A percentile compares a stretch with the other conserved stretches of the same genome.
Evolutionary conservation across 2,329 filamentous ascomycete genomes (phyloP).

Genomic region (Colletotrichum eremochloae): DNA sequence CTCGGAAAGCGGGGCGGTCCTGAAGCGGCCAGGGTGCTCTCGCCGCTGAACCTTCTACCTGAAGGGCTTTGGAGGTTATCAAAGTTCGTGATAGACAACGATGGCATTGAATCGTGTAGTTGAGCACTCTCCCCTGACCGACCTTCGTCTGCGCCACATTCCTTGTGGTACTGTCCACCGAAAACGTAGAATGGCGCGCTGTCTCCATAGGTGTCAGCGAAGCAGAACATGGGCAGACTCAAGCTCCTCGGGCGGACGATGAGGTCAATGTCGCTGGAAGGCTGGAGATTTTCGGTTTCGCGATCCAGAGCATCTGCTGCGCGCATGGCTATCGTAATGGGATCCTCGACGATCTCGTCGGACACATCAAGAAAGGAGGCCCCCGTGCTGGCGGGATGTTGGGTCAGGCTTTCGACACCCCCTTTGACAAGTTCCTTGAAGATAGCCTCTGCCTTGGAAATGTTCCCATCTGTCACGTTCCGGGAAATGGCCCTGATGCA

Average conservation of each 20-base stretch:
- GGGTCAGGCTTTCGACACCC: slow-evolving; percentile 58
- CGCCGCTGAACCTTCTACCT: slow-evolving; percentile 73
- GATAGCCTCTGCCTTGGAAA: slow-evolving; percentile 62
- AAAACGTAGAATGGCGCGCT: slow-evolving; percentile 64
- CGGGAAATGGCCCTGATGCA: slow-evolving; percentile 69
- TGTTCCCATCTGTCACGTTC: slow-evolving; percentile 64
- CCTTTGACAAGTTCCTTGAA: slow-evolving; percentile 65
- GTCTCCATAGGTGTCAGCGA: slow-evolving; percentile 58
- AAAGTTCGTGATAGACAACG: slow-evolving; percentile 54
- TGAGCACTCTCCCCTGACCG: background rate
- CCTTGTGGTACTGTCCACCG: slow-evolving; percentile 48
- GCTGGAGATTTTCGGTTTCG: slow-evolving; percentile 68
- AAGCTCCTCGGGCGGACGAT: slow-evolving; percentile 59
- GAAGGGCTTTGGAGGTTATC: slow-evolving; percentile 83
- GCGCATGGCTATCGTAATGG: slow-evolving; percentile 68
- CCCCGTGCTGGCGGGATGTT: slow-evolving; percentile 24
- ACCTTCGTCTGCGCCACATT: slow-evolving; percentile 3
- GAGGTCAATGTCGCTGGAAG: slow-evolving; percentile 62
- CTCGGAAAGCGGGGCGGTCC: slow-evolving; percentile 47
- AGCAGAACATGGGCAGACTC: slow-evolving; percentile 63
- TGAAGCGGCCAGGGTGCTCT: slow-evolving; percentile 45
- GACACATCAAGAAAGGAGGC: slow-evolving; percentile 22
- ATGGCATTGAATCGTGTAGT: slow-evolving; percentile 41
- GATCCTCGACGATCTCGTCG: slow-evolving; percentile 55
- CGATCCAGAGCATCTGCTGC: slow-evolving; percentile 70